Evolutionary conservation across 2,329 filamentous ascomycete genomes (phyloP).

Genomic region (Trichoderma semiorbis): DNA sequence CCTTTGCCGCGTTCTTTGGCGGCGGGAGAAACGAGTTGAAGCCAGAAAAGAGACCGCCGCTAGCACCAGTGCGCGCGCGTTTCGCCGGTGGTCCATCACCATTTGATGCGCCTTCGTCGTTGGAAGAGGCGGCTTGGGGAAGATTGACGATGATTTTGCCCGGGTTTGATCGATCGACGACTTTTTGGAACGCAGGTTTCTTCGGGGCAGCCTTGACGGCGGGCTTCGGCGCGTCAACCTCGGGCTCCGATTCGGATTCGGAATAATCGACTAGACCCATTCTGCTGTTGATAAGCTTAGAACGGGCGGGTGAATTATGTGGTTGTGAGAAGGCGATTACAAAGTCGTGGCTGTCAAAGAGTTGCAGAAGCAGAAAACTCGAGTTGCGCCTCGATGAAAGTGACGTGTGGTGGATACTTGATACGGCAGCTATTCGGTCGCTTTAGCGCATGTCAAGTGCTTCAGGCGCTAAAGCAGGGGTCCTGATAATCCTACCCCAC

Average conservation of each 20-base stretch:
- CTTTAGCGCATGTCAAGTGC: not conserved
- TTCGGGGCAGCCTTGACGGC: slow-evolving; percentile 41
- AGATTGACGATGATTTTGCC: slow-evolving; percentile 82
- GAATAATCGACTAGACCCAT: slow-evolving; percentile 85
- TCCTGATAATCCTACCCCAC: slow-evolving; percentile 14
- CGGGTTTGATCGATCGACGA: slow-evolving; percentile 76
- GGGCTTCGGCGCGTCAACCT: slow-evolving; percentile 37
- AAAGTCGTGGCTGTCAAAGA: not conserved
- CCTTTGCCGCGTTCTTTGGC: slow-evolving; percentile 60
- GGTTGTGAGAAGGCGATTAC: not conserved
- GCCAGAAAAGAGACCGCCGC: slow-evolving; percentile 65
- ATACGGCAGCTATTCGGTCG: not conserved
- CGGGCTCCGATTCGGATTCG: slow-evolving; percentile 74
- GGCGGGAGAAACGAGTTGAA: slow-evolving; percentile 86
- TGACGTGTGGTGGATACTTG: not conserved
- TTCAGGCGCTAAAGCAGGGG: not conserved
- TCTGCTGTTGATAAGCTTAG: slow-evolving; percentile 13
- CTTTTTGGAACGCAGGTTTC: slow-evolving; percentile 65
- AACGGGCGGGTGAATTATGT: not conserved
- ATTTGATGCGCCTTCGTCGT: slow-evolving; percentile 23
- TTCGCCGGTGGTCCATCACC: slow-evolving; percentile 60
- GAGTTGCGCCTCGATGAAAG: not conserved
- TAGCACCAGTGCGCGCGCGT: slow-evolving; percentile 55
- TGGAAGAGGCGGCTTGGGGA: slow-evolving; percentile 51
- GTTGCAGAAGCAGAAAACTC: not conserved